These are phyloP conservation scores for Pichia manshurica DNA, from an alignment of 805 yeast species.

Conservation along the genomic window DNA sequence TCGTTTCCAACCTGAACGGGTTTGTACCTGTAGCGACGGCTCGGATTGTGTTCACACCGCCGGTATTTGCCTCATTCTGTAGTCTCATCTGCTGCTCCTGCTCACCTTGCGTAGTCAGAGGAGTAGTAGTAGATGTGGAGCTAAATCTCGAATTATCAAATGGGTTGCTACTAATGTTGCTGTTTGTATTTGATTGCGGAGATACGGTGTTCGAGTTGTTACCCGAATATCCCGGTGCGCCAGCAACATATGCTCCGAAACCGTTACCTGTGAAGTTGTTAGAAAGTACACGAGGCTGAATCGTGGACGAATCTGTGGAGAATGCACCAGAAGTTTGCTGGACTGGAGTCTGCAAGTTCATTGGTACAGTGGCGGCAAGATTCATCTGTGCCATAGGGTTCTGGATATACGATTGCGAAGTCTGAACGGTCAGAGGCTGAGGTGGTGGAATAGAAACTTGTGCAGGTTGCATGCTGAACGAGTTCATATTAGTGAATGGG, in stretches of 20 bases:
- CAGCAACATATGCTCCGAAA: constrained; percentile 37
- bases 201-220: background rate
- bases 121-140: constrained; percentile 19
- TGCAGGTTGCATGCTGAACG: constrained; percentile 11
- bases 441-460: constrained; percentile 3
- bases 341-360: constrained; percentile 10
- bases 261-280: constrained; percentile 47
- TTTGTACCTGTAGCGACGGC: constrained; percentile 45
- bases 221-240: background rate
- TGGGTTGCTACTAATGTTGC: constrained; percentile 24
- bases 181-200: constrained; percentile 3
- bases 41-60: background rate
- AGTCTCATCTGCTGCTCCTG: constrained; percentile 11
- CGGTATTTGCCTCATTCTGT: background rate
- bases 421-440: background rate
- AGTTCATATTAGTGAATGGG: constrained; percentile 13
- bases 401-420: background rate
- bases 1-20: constrained; percentile 43
- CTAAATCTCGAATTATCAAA: constrained; percentile 24
- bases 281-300: constrained; percentile 10
- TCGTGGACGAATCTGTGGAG: background rate
- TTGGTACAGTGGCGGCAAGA: constrained; percentile 5
- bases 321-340: constrained; percentile 18
- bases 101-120: constrained; percentile 15
- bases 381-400: constrained; percentile 2